Evolutionary conservation across 768 basidiomycete species (phyloP), one percentile per base, ranked within the genome.

Genomic region (Saitozyma podzolica): DNA sequence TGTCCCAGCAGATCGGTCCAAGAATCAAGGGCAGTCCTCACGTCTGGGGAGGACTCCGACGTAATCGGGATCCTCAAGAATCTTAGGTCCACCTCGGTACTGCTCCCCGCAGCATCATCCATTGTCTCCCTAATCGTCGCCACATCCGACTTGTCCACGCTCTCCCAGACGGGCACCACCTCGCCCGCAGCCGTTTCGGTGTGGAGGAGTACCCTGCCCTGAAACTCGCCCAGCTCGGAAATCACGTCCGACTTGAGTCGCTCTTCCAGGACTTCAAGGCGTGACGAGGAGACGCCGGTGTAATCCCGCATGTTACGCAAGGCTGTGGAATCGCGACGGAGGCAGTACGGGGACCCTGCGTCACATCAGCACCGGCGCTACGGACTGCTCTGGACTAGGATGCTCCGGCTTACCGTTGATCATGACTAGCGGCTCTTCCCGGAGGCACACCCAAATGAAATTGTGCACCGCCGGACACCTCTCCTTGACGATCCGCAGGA

Each of bases 111-210:
- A 6, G 71, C 68, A 2, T 62, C 64, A 19, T 82, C 84, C 93
- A 98, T 97, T 64, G 94, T 85, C 55, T 96, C 91, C 74, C 90
- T 89, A 48, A 96, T 83, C 0, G 91, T 90, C 40, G 86, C 85
- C 13, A 98, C 88, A 67, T 91, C 84, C 9, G 84, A 81, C 41
- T 83, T 78, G 47, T 84, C 84, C 3, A 90, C 91, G 66, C 92
- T 90, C 77, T 98, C 95, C 95, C 95, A 99, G 1, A 96, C 83
- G 0, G 96, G 94, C 6, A 93, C 85, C 8, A 99, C 89, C 6
- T 89, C 85, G 6, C 95, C 93, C 65, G 93, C 91, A 0, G 85
- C 70, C 0, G 88, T 87, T 81, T 99, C 96, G 1, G 91, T 89
- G 71, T 98, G 95, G 29, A 99, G 83, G 1, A 99, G 83, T 0